A percentile compares a stretch with the other conserved stretches of the same genome.
Evolutionary conservation across 2,329 filamentous ascomycete genomes (phyloP).

Genomic region (Sarocladiaceae sp.): DNA sequence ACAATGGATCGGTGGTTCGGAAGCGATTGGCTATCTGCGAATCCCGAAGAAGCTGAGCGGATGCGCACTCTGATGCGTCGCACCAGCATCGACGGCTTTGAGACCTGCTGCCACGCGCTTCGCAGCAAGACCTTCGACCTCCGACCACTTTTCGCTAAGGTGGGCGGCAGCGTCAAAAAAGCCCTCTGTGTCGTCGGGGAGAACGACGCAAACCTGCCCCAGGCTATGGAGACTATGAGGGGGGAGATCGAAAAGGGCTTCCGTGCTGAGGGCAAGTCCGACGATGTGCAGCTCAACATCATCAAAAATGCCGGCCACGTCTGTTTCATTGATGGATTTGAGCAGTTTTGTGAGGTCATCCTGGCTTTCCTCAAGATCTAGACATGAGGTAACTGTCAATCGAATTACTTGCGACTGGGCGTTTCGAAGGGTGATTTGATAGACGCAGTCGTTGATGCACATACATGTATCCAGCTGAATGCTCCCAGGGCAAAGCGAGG

Average conservation of each 20-base stretch:
- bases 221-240: constrained; percentile 31
- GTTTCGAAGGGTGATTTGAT: too few relatives aligned
- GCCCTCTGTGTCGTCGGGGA: constrained; percentile 33
- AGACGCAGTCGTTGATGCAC: too few relatives aligned
- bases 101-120: constrained; percentile 34
- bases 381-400: too few relatives aligned
- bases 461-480: too few relatives aligned
- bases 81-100: constrained; percentile 33
- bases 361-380: constrained; percentile 14
- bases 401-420: too few relatives aligned
- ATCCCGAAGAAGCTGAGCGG: constrained; percentile 28
- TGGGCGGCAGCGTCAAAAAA: constrained; percentile 27
- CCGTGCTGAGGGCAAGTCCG: constrained; percentile 17
- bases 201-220: constrained; percentile 33
- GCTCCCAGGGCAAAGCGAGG: too few relatives aligned
- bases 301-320: constrained; percentile 32
- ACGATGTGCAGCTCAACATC: constrained; percentile 24
- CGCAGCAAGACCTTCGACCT: constrained; percentile 31
- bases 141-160: constrained; percentile 24
- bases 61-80: constrained; percentile 29
- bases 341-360: constrained; percentile 23
- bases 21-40: constrained; percentile 26
- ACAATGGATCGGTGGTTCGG: constrained; percentile 37
- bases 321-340: constrained; percentile 30
- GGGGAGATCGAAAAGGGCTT: constrained; percentile 27